Evolutionary conservation across 2,329 filamentous ascomycete genomes (phyloP), one percentile per base, ranked within the genome.

Genomic region (Chaetomium strumarium): DNA sequence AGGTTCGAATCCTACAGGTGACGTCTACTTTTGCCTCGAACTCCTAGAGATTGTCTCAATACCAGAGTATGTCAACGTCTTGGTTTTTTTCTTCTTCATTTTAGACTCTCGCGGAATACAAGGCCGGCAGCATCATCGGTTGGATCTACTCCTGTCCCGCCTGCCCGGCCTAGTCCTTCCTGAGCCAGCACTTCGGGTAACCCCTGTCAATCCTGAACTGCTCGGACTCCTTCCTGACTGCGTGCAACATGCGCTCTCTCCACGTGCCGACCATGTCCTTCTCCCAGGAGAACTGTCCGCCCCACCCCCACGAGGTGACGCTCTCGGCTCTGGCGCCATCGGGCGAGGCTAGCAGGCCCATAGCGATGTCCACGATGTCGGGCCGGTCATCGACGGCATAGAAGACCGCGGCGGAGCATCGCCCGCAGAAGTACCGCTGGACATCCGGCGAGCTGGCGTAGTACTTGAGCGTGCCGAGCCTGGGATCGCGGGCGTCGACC

Each of bases 361-460:
- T 56, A 0, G 73, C 70, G 1, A 80, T 51, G 41, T 77, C 72
- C 1, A 77, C 62, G 8, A 73, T 55, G 0, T 70, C 64, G 0
- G 69, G 65, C 2, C 71, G 63, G 4, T 66, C 61, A 14, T 74
- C 69, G 0, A 60, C 60, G 0, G 70, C 67, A 52, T 75, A 79
- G 50, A 79, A 77, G 0, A 77, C 65, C 11, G 58, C 63, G 0
- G 76, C 75, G 0, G 74, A 75, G 62, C 76, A 79, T 1, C 56
- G 64, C 0, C 68, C 68, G 61, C 76, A 80, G 54, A 74, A 78
- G 53, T 76, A 78, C 1, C 76, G 64, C 51, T 75, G 68, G 0
- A 76, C 72, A 13, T 67, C 69, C 0, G 69, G 62, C 0, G 73
- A 76, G 44, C 74, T 77, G 9, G 60, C 57, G 56, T 74, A 75